These are phyloP conservation scores for Penicillium malachiteum DNA, from an alignment of 495 filamentous ascomycete species.

Conservation along the genomic window DNA sequence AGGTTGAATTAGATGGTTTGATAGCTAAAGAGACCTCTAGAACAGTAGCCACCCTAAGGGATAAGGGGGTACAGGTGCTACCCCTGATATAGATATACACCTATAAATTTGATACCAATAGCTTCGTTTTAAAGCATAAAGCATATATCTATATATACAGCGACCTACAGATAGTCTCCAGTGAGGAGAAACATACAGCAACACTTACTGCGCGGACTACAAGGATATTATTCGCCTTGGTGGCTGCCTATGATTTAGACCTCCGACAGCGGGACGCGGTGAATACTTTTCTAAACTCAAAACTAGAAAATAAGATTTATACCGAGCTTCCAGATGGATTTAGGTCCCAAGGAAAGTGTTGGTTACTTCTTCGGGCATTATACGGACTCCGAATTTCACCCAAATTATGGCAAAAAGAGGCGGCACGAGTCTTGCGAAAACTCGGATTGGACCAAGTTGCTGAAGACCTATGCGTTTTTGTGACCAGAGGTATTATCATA, in stretches of 20 bases:
- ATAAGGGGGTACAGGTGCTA: constrained; percentile 4
- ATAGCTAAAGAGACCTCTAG: no score
- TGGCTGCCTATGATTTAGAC: constrained; percentile 9
- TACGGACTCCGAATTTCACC: constrained; percentile 26
- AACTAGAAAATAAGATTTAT: constrained; percentile 2
- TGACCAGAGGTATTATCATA: constrained; percentile 14
- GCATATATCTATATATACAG: constrained; percentile 15
- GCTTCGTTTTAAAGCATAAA: constrained; percentile 11
- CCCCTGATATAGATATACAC: constrained; percentile 16
- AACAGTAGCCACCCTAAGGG: background rate
- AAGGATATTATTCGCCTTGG: constrained; percentile 5
- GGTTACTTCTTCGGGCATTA: constrained; percentile 11
- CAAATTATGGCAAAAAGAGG: constrained; percentile 22
- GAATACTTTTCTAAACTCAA: constrained; percentile 12
- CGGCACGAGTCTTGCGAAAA: constrained; percentile 11
- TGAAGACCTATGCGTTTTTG: constrained; percentile 21
- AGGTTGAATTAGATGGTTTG: no score
- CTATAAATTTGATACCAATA: constrained; percentile 17
- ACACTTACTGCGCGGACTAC: constrained; percentile 7
- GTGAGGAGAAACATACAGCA: constrained; percentile 9
- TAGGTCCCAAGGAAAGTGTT: background rate
- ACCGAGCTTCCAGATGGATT: constrained; percentile 6
- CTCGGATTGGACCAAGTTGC: constrained; percentile 17
- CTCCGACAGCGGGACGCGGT: constrained; percentile 5
- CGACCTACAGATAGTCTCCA: constrained; percentile 6